Percentiles rank a stretch among this genome's conserved stretches.
phyloP scores from a whole-genome alignment of 75 land plant genomes.

The Sequoiadendron giganteum region DNA sequence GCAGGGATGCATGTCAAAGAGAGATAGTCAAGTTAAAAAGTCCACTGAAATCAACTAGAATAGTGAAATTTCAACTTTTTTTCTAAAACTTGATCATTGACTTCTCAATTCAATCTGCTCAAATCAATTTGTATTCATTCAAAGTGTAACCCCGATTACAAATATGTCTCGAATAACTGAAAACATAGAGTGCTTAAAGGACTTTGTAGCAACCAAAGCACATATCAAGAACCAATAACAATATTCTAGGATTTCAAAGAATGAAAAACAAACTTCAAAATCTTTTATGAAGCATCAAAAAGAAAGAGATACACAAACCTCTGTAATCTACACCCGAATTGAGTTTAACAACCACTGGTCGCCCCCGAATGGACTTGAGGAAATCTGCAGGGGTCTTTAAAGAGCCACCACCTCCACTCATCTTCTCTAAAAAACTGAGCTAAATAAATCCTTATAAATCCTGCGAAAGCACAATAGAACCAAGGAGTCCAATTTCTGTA shows the following conservation, averaged over 20 bases:
- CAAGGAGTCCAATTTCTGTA: not conserved
- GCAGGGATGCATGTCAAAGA: not conserved
- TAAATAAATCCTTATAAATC: not conserved
- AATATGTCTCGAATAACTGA: not conserved
- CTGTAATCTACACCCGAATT: constrained; percentile 96
- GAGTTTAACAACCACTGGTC: constrained; percentile 97
- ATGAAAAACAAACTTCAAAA: not conserved
- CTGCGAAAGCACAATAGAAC: not conserved
- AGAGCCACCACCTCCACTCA: constrained; percentile 44
- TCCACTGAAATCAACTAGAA: not conserved
- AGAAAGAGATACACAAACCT: constrained; percentile 22
- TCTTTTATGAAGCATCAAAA: not conserved
- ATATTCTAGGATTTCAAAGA: not conserved
- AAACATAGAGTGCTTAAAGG: not conserved
- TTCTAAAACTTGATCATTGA: not conserved
- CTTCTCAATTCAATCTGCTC: not conserved
- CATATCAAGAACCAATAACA: not conserved
- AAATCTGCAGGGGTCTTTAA: constrained; percentile 94
- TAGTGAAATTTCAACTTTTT: not conserved
- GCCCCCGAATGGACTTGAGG: constrained; percentile 89
- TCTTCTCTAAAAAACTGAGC: constrained; percentile 10
- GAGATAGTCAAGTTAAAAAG: not conserved
- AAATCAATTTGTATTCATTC: not conserved
- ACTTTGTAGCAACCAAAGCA: not conserved
- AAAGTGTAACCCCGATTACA: not conserved